Base-by-base conservation (phyloP, 305 asterid genomes). In the Stenogyne calaminthoides region DNA sequence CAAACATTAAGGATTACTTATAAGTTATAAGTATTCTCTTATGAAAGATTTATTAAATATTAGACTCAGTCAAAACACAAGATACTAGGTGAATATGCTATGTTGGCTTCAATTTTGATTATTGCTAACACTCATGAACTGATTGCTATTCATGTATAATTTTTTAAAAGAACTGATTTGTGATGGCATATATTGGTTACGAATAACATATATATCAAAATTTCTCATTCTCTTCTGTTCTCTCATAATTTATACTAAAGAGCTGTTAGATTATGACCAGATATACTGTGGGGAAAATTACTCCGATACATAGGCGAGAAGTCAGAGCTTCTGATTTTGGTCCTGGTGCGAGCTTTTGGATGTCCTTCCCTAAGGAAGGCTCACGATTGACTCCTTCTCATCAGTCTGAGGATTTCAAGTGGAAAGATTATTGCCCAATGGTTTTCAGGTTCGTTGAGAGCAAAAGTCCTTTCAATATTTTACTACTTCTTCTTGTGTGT, bases 371-470 rank as follows among this genome's bases (percentile, higher is more conserved):
- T 10, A 93, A 85, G 74, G 93, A 79, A 74, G 98, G 99, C 34
- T 95, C 98, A 54, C 96, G 91, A 72, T 74, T 91, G 79, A 91
- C 99, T 58, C 99, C 99, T 51, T 71, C 87, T 15, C 99, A 93
- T 76, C 97, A 88, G 73, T 93, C 99, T 9, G 99, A 91, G 29
- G 98, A 91, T 87, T 95, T 95, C 84, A 92, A 80, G 88, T 95
- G 99, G 99, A 95, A 95, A 84, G 98, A 93, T 80, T 95, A 93
- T 68, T 93, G 99, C 85, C 99, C 99, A 51, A 91, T 95, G 97
- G 98, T 95, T 81, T 95, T 95, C 93, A 95, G 99, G 99, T 95
- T 68, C 11, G 89, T 67, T 49, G 75, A 1, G 20, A n/a, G 22
- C 56, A 49, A 49, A 49, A 49, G 9, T 5, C 20, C 20, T 49